Evolutionary conservation across 2,329 filamentous ascomycete genomes (phyloP), one percentile per base, ranked within the genome.

Genomic region (Neurospora crassa): DNA sequence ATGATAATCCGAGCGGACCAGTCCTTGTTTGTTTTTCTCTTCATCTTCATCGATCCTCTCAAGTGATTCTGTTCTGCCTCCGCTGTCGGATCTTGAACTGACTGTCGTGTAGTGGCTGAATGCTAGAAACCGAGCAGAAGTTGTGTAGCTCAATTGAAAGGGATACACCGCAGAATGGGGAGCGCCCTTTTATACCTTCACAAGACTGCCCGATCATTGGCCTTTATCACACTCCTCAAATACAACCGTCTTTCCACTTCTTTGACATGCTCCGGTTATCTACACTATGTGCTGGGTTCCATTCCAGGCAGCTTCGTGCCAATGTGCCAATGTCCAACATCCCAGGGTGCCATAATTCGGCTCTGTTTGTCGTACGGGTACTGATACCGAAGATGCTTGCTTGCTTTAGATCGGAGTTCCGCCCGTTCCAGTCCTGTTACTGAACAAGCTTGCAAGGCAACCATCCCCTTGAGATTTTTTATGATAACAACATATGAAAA

Each of bases 21-120:
- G 53, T 63, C 53, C 53, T 63, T 63, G 53, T 63, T 63, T 63
- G 29, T 63, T 63, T 63, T 63, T 63, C 53, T 63, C 53, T 63
- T 37, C 29, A 63, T 63, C 8, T 37, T 47, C 1, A 11, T 12
- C 12, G n/a, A 5, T 47, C 43, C 6, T 2, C 16, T 8, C 16
- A 45, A n/a, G 42, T 45, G 16, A n/a, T 45, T n/a, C 10, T 1
- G 16, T 43, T 43, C 42, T 41, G 40, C 40, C 40, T 5, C 40
- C 40, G 40, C 40, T 5, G 12, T 14, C 40, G 12, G 1, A 41
- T 41, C 12, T 41, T 41, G 40, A 41, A 41, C 40, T 40, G 4
- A 40, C 5, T 40, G 40, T 40, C 3, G 40, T 40, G 5, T 40
- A 41, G 5, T 41, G 40, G 40, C 12, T 41, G 5, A 41, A 41